Conservation (phyloP, 148 eudicot species). For the Linanthus parryae region DNA sequence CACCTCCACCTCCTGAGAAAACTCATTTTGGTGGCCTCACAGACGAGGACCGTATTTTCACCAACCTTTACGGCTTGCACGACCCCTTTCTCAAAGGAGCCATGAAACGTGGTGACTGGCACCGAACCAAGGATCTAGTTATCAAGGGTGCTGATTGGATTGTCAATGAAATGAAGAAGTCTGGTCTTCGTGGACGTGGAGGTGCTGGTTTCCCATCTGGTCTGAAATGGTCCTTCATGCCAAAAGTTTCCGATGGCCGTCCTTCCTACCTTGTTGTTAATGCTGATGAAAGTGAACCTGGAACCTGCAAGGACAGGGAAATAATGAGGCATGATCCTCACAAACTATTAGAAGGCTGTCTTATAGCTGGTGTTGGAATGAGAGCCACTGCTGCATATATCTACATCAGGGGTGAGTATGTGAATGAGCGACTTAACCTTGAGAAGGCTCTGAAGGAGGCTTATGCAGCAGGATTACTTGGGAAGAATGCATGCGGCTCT, state of each 20-base stretch:
- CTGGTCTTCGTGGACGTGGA: slow-evolving; percentile 97
- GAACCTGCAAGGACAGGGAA: slow-evolving; percentile 94
- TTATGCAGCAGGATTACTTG: slow-evolving; percentile 67
- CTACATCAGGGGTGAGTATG: slow-evolving; percentile 85
- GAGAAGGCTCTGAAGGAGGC: slow-evolving; percentile 83
- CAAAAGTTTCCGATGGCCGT: slow-evolving; percentile 83
- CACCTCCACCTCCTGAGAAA: slow-evolving; percentile 96
- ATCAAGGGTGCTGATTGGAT: slow-evolving; percentile 91
- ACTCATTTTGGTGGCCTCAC: slow-evolving; percentile 94
- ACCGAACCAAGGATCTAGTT: slow-evolving; percentile 92
- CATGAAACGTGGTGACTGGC: slow-evolving; percentile 94
- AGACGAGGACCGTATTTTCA: slow-evolving; percentile 96
- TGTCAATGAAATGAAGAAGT: slow-evolving; percentile 85
- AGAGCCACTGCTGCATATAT: slow-evolving; percentile 85
- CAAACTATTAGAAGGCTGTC: slow-evolving; percentile 76
- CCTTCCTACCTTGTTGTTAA: slow-evolving; percentile 94
- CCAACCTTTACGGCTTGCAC: slow-evolving; percentile 76
- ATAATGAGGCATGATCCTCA: slow-evolving; percentile 97
- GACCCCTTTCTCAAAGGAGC: slow-evolving; percentile 98
- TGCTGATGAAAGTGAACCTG: slow-evolving; percentile 99
- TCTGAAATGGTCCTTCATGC: slow-evolving; percentile 97
- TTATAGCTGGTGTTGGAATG: slow-evolving; percentile 91
- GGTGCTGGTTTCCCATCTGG: slow-evolving; percentile 99
- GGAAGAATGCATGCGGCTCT: slow-evolving; percentile 92
- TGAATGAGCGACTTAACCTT: slow-evolving; percentile 65